phyloP scores from a whole-genome alignment of 306 rosid species.

The Vicia faba region DNA sequence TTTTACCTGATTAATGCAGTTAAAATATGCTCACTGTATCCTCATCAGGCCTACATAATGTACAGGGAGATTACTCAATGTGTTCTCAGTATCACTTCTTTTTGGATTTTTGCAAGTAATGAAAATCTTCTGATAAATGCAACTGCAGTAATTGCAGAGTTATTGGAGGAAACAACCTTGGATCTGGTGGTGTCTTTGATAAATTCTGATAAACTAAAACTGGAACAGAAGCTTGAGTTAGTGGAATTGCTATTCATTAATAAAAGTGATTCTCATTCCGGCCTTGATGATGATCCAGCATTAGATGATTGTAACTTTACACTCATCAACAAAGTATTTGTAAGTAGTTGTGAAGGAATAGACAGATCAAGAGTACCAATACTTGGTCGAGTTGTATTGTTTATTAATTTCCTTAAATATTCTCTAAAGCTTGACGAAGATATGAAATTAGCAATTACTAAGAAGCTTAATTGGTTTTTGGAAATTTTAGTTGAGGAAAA shows the following conservation, averaged over 20 bases:
- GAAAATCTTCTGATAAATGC: conserved; percentile 58
- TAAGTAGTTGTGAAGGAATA: conserved; percentile 54
- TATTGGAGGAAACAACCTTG: conserved; percentile 72
- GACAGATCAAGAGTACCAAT: conserved; percentile 46
- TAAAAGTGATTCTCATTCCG: conserved; percentile 45
- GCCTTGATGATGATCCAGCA: conserved; percentile 40
- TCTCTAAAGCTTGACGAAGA: conserved; percentile 57
- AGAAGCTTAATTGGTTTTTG: conserved; percentile 70
- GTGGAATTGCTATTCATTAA: conserved; percentile 61
- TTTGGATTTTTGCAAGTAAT: conserved; percentile 59
- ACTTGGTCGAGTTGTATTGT: conserved; percentile 59
- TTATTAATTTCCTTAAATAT: conserved; percentile 60
- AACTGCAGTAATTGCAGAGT: conserved; percentile 59
- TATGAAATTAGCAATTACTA: conserved; percentile 51
- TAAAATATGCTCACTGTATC: conserved; percentile 74
- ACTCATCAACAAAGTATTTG: conserved; percentile 44
- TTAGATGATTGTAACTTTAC: conserved; percentile 37
- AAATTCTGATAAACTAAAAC: conserved; percentile 61
- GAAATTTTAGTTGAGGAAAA: conserved; percentile 66
- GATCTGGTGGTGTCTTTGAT: conserved; percentile 62
- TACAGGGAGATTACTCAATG: conserved; percentile 63
- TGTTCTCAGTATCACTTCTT: conserved; percentile 63
- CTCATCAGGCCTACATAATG: conserved; percentile 64
- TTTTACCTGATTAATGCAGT: conserved; percentile 80
- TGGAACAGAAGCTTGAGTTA: conserved; percentile 58